Evolutionary conservation across 2,329 filamentous ascomycete species (phyloP), one percentile per base, ranked within the genome.

Genomic region (Hymenoscyphus repandus): DNA sequence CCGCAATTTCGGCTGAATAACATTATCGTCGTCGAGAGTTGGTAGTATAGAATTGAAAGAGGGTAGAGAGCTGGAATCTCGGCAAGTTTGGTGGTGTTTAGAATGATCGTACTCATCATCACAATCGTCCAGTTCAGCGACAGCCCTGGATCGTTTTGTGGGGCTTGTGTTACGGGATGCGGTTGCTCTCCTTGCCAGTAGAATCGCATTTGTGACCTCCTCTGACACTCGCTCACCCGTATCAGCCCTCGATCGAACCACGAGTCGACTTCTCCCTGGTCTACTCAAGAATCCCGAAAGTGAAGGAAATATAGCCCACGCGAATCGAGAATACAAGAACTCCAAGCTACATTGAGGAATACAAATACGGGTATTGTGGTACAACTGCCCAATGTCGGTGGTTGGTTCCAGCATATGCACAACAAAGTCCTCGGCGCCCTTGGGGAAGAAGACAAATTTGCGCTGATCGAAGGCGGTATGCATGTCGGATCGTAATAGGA

Each of bases 391-490:
- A 20, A 45, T 34, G 36, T 45, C 30, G 10, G 9, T 5, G 30
- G 43, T 36, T 36, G 31, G 31, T 36, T 45, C 27, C 13, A 45
- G 31, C 10, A 45, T 45, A 36, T 45, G 30, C n/a, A 45, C 10
- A 20, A 36, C 30, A 34, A 45, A 36, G 38, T 34, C 32, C 9
- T 20, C 7, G 38, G 38, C 37, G n/a, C 37, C 36, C n/a, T n/a
- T n/a, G n/a, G n/a, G n/a, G n/a, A n/a, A n/a, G n/a, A n/a, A n/a
- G n/a, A n/a, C n/a, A n/a, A n/a, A n/a, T n/a, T n/a, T n/a, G n/a
- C n/a, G n/a, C n/a, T n/a, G n/a, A n/a, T n/a, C n/a, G n/a, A n/a
- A n/a, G n/a, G n/a, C n/a, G n/a, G n/a, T n/a, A n/a, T n/a, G n/a
- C n/a, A n/a, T n/a, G n/a, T n/a, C n/a, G n/a, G n/a, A n/a, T n/a